phyloP scores from a whole-genome alignment of 306 rosid species.

The Trifolium pratense region DNA sequence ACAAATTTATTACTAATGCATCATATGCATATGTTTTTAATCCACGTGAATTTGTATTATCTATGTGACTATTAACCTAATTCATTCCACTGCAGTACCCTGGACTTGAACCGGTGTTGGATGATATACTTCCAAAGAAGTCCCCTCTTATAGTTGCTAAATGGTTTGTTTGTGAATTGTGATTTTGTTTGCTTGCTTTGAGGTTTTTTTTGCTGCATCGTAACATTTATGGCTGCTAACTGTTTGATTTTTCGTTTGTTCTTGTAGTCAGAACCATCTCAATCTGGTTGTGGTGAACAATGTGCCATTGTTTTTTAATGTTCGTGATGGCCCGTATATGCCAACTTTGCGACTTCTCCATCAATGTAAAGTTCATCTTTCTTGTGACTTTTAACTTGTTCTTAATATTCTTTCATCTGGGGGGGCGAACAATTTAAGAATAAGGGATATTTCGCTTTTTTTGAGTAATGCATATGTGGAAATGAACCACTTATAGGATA shows the following conservation, averaged over 20 bases:
- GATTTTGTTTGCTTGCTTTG: conserved; percentile 15
- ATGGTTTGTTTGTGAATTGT: conserved; percentile 64
- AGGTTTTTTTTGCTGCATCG: background rate
- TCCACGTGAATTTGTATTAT: background rate
- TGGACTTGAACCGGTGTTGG: conserved; percentile 90
- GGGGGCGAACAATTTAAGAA: background rate
- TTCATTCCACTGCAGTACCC: conserved; percentile 69
- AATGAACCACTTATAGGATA: conserved; percentile 21
- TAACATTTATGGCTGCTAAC: conserved; percentile 38
- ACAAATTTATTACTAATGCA: background rate
- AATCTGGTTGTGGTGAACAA: conserved; percentile 92
- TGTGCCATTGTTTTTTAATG: conserved; percentile 89
- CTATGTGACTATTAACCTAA: conserved; percentile 12
- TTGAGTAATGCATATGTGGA: background rate
- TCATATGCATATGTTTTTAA: background rate
- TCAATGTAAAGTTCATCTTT: conserved; percentile 70
- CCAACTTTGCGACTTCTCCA: conserved; percentile 96
- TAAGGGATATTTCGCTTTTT: background rate
- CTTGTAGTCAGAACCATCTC: conserved; percentile 93
- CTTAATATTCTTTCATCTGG: background rate
- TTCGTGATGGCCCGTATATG: conserved; percentile 99
- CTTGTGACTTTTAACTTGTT: conserved; percentile 32
- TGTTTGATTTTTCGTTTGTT: conserved; percentile 22
- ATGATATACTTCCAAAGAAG: conserved; percentile 95
- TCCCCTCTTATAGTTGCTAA: conserved; percentile 89